Conservation (phyloP, 1,284 basidiomycete genomes). For the Papiliotrema flavescens region DNA sequence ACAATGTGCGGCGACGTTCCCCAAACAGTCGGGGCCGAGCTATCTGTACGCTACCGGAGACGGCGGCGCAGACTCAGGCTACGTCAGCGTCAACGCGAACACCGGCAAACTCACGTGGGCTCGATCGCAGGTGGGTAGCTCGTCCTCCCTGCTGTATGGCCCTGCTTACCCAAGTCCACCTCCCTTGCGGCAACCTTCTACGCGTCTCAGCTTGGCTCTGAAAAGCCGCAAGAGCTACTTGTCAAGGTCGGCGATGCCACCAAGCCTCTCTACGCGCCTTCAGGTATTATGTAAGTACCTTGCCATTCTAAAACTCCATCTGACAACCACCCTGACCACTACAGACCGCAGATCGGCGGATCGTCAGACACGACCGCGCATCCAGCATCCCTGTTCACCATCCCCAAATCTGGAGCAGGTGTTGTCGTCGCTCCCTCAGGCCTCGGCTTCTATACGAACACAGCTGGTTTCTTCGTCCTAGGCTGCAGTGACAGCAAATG, state of each 20-base stretch:
- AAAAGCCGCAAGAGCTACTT: not conserved
- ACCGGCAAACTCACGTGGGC: not conserved
- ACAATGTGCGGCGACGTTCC: not conserved
- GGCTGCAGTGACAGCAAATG: not conserved
- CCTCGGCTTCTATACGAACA: not conserved
- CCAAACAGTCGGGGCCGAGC: not conserved
- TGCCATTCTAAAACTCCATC: not conserved
- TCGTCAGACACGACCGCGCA: not conserved
- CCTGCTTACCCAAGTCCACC: not conserved
- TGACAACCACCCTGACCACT: not conserved
- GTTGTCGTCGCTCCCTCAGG: not conserved
- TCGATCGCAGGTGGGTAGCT: not conserved
- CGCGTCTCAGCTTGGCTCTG: not conserved
- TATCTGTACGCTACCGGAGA: not conserved
- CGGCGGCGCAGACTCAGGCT: not conserved
- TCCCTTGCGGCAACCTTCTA: not conserved
- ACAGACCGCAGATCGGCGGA: not conserved
- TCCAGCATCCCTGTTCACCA: not conserved
- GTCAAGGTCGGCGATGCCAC: not conserved
- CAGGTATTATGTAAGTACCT: not conserved
- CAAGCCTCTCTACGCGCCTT: not conserved
- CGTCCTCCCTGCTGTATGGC: not conserved
- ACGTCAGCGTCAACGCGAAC: not conserved
- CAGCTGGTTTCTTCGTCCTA: not conserved
- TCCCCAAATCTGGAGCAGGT: not conserved